phyloP scores from a whole-genome alignment of 139 green algal genomes.

The Nannochloris sp. region DNA sequence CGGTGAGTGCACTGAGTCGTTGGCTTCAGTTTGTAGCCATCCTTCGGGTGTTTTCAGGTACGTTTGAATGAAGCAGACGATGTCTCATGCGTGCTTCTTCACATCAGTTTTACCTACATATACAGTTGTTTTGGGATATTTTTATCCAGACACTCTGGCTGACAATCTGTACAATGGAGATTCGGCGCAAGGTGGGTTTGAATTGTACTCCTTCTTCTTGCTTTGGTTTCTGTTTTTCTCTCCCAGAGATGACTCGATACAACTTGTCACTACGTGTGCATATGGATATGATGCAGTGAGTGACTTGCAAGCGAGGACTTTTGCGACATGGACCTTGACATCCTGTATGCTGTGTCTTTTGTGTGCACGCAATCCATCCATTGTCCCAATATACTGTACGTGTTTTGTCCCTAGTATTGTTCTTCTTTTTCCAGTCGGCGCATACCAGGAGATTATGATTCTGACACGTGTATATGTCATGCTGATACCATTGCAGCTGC shows the following conservation, averaged over 20 bases:
- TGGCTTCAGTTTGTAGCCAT: constrained; percentile 68
- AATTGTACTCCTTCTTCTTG: too few species aligned
- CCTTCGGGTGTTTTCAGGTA: constrained; percentile 63
- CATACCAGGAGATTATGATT: too few species aligned
- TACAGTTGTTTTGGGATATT: constrained; percentile 69
- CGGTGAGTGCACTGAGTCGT: constrained; percentile 42
- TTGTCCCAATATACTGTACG: constrained; percentile 57
- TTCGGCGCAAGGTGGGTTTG: constrained; percentile 39
- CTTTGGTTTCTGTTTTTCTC: too few species aligned
- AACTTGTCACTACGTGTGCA: too few species aligned
- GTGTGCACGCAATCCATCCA: constrained; percentile 59
- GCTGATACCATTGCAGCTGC: constrained; percentile 11
- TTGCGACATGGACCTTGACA: constrained; percentile 71
- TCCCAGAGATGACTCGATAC: too few species aligned
- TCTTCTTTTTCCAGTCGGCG: constrained; percentile 14
- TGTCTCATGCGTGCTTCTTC: background rate
- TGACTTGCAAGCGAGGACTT: constrained; percentile 64
- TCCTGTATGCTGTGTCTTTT: constrained; percentile 73
- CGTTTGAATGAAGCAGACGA: background rate
- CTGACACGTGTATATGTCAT: too few species aligned
- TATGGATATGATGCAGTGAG: constrained; percentile 52
- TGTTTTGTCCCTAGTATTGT: background rate
- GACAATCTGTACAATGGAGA: constrained; percentile 55
- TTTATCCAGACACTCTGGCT: constrained; percentile 44
- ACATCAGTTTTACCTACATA: background rate